Base-by-base conservation (phyloP, 2,329 filamentous ascomycete genomes). In the Knoxdaviesia proteae region DNA sequence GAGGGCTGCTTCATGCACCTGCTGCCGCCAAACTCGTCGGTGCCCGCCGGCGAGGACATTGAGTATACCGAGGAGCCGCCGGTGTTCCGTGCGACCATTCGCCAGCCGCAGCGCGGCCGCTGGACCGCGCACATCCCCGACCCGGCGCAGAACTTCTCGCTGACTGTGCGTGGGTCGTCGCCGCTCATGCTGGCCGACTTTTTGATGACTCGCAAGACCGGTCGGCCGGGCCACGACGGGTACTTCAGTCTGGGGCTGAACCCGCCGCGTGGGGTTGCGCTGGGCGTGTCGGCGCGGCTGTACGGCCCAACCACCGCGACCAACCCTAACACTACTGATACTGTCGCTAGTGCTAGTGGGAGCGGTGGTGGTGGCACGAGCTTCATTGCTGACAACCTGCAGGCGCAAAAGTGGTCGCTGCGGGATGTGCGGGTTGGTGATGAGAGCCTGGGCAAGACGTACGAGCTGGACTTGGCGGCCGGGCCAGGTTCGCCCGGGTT, bases 171-270 rank as follows among this genome's bases (percentile, higher is more conserved):
- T 36, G 44, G 42, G 10, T 39, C 45, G 29, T 44, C 46, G 2
- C 36, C 43, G 2, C 30, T 49, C 10, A 37, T 45, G 10, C 43
- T 49, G 10, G 43, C 42, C 2, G 43, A 39, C 29, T 45, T 47
- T 45, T 40, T 40, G 3, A 42, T 49, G 42, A 46, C 46, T 36
- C 41, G 47, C 31, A 43, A 38, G 6, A 42, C 40, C 8, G 47
- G 47, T n/a, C 34, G 45, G 8, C 11, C 33, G 8, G 46, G 43
- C 6, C 46, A 49, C 20, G 42, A 46, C 8, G 47, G 47, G 4
- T 49, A 46, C 43, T 49, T 49, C 39, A 41, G 37, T 20, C 38
- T 49, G 31, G 44, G 45, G 8, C 33, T 35, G 7, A 20, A 33
- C 3, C 35, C 36, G 4, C 44, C 46, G 6, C 39, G 42, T 6